A percentile compares a stretch with the other conserved stretches of the same genome.
phyloP scores from a whole-genome alignment of 164 flowering plant genomes.

The Magnolia changhungtana region DNA sequence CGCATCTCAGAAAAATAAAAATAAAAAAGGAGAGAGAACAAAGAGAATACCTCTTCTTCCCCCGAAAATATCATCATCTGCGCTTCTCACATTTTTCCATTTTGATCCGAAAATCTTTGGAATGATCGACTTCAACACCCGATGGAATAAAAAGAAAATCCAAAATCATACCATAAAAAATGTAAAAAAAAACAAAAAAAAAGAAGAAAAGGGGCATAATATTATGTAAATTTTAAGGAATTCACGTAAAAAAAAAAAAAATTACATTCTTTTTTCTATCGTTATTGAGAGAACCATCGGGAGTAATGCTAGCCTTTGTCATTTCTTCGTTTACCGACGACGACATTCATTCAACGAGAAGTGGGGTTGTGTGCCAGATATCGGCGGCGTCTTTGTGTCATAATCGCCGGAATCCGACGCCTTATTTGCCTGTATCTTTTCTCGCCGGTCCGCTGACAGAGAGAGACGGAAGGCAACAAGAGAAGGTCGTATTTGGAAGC shows the following conservation, averaged over 20 bases:
- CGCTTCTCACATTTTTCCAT: constrained; percentile 25
- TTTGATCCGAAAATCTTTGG: constrained; percentile 67
- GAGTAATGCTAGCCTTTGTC: background rate
- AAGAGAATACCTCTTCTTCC: constrained; percentile 20
- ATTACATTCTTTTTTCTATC: constrained; percentile 71
- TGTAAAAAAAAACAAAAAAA: background rate
- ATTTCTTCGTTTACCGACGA: background rate
- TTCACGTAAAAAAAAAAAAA: background rate
- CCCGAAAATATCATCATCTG: constrained; percentile 31
- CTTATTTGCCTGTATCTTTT: background rate
- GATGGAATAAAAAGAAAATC: background rate
- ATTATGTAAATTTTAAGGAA: background rate
- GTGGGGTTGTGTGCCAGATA: background rate
- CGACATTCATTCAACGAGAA: constrained; percentile 1
- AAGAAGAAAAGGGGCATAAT: background rate
- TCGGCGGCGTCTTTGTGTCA: background rate
- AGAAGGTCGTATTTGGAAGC: background rate
- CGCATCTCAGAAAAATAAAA: background rate
- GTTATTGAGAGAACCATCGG: constrained; percentile 37
- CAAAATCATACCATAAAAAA: background rate
- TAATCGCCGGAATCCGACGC: background rate
- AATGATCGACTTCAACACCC: constrained; percentile 39
- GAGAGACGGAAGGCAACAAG: too few species aligned
- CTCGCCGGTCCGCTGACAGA: background rate
- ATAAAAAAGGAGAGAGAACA: background rate